These are phyloP conservation scores for Polygonum aviculare DNA, from an alignment of 148 eudicot species.

Conservation along the genomic window DNA sequence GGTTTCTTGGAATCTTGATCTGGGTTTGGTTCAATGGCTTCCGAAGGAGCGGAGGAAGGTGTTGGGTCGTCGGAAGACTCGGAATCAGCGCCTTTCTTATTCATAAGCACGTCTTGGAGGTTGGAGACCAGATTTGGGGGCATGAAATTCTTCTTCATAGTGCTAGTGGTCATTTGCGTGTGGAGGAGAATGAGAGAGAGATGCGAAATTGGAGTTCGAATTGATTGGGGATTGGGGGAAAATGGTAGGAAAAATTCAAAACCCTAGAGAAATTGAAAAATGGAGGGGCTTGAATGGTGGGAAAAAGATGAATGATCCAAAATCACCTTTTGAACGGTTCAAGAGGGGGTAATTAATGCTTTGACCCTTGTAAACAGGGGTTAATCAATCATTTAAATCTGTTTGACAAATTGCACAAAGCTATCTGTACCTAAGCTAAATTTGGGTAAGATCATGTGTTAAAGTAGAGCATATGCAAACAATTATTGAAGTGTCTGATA, in stretches of 20 bases:
- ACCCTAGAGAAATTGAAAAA: conserved; percentile 13
- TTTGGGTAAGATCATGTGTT: no score
- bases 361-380: not conserved
- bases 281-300: conserved; percentile 8
- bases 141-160: conserved; percentile 37
- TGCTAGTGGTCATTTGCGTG: conserved; percentile 20
- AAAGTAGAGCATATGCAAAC: no score
- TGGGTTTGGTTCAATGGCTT: conserved; percentile 13
- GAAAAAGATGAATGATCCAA: conserved; percentile 9
- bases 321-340: conserved; percentile 24
- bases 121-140: conserved; percentile 56
- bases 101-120: conserved; percentile 45
- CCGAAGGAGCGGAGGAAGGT: conserved; percentile 20
- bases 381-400: not conserved
- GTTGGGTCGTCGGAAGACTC: conserved; percentile 9
- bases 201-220: not conserved
- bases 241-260: conserved; percentile 9
- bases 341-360: conserved; percentile 19
- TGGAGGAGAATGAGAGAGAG: not conserved
- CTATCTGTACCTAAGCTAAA: not conserved
- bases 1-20: conserved; percentile 38
- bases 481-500: no score
- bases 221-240: not conserved
- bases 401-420: not conserved
- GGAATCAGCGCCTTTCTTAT: conserved; percentile 33